These are phyloP conservation scores for Wickerhamiella occidentalis DNA, from an alignment of 805 yeast species.

Conservation along the genomic window DNA sequence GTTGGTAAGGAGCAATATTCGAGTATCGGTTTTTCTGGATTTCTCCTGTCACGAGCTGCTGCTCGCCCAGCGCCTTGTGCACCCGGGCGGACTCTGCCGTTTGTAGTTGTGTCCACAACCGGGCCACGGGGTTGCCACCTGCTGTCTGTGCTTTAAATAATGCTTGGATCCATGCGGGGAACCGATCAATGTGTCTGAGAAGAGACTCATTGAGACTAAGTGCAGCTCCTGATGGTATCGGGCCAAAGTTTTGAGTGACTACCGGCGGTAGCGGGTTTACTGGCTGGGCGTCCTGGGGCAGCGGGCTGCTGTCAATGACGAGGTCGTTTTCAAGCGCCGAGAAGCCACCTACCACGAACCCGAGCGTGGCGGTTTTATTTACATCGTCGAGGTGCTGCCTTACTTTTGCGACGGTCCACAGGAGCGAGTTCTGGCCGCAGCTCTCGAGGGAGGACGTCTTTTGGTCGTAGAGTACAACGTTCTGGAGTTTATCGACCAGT, in stretches of 20 bases:
- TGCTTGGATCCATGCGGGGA: conserved; percentile 46
- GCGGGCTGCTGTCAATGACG: neutral
- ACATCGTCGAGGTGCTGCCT: conserved; percentile 19
- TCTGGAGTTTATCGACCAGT: conserved; percentile 17
- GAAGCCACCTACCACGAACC: conserved; percentile 19
- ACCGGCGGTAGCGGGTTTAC: conserved; percentile 11
- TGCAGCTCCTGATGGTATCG: neutral
- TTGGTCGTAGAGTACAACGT: conserved; percentile 42
- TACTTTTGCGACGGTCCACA: conserved; percentile 23
- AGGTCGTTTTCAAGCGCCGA: conserved; percentile 8
- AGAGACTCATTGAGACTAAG: conserved; percentile 13
- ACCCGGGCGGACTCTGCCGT: conserved; percentile 56
- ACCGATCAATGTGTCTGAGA: conserved; percentile 14
- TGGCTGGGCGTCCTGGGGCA: conserved; percentile 6
- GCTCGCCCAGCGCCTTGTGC: conserved; percentile 32
- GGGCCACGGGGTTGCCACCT: conserved; percentile 34
- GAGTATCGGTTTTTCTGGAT: conserved; percentile 79
- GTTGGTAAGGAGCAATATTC: conserved; percentile 79
- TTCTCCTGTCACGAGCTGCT: conserved; percentile 47
- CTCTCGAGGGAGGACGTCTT: conserved; percentile 14
- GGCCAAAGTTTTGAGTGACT: conserved; percentile 1
- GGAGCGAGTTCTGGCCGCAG: conserved; percentile 18
- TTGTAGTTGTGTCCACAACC: conserved; percentile 56
- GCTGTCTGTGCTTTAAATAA: conserved; percentile 28
- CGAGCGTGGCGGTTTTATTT: conserved; percentile 9